Conservation (phyloP, 805 yeast species). For the Candida endomychidarum region DNA sequence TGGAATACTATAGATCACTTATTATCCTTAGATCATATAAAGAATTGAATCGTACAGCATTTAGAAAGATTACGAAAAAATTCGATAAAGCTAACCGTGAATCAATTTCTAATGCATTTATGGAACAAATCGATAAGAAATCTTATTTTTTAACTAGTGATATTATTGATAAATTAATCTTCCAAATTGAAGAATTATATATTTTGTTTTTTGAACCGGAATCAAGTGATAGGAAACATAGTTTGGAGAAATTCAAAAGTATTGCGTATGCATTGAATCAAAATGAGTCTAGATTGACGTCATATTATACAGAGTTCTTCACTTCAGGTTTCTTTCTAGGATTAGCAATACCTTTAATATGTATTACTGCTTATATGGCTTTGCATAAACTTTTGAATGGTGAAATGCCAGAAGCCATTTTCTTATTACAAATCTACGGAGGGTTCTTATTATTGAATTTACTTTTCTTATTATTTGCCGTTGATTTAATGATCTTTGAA, state of each 20-base stretch:
- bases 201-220: constrained; percentile 62
- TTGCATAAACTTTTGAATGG: constrained; percentile 39
- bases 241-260: constrained; percentile 63
- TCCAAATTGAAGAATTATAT: constrained; percentile 65
- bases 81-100: constrained; percentile 72
- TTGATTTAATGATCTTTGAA: constrained; percentile 74
- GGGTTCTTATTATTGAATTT: constrained; percentile 73
- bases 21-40: constrained; percentile 71
- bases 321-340: constrained; percentile 71
- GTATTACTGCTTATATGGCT: constrained; percentile 56
- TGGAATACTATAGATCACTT: constrained; percentile 72
- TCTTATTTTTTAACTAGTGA: constrained; percentile 65
- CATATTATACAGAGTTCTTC: constrained; percentile 50
- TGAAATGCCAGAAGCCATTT: constrained; percentile 54
- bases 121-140: constrained; percentile 52
- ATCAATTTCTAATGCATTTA: constrained; percentile 45
- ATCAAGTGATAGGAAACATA: constrained; percentile 54
- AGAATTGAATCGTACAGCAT: constrained; percentile 79
- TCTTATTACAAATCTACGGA: constrained; percentile 84
- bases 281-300: constrained; percentile 24
- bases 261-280: constrained; percentile 40
- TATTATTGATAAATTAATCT: constrained; percentile 60
- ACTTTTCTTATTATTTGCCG: constrained; percentile 61
- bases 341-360: constrained; percentile 64
- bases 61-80: constrained; percentile 85